These are phyloP conservation scores for Kernera saxatilis DNA, from an alignment of 345 rosid genomes.

Conservation along the genomic window DNA sequence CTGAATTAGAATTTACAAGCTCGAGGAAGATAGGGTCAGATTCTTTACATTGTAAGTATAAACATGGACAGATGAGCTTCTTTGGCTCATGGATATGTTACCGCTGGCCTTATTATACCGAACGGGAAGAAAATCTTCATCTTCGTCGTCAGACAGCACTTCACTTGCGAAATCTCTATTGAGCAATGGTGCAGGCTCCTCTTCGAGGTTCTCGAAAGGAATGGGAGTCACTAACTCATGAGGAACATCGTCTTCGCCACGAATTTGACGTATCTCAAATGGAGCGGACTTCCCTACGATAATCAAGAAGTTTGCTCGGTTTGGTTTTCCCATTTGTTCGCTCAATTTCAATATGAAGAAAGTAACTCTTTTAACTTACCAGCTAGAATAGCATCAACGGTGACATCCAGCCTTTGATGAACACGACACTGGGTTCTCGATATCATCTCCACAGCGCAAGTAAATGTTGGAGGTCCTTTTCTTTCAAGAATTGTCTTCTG, in stretches of 20 bases:
- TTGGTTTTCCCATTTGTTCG: background rate
- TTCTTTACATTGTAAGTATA: conserved; percentile 70
- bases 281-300: conserved; percentile 68
- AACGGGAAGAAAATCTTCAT: conserved; percentile 35
- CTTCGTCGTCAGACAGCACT: conserved; percentile 54
- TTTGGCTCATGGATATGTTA: conserved; percentile 34
- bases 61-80: conserved; percentile 51
- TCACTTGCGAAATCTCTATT: conserved; percentile 30
- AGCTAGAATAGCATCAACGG: conserved; percentile 83
- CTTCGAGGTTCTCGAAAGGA: conserved; percentile 29
- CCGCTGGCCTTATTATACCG: conserved; percentile 30
- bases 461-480: conserved; percentile 80
- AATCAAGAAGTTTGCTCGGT: conserved; percentile 12
- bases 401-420: conserved; percentile 80
- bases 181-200: conserved; percentile 37
- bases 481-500: conserved; percentile 96
- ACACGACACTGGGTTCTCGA: conserved; percentile 76
- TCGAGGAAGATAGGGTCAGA: background rate
- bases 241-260: conserved; percentile 41
- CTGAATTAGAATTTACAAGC: background rate
- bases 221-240: conserved; percentile 33
- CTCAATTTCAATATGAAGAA: background rate
- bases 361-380: conserved; percentile 37
- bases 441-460: conserved; percentile 89
- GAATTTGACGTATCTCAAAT: conserved; percentile 64